Percentiles rank a stretch among this genome's conserved stretches.
These are phyloP conservation scores for Gentiana dahurica DNA, from an alignment of 257 asterid species.

Conservation along the genomic window DNA sequence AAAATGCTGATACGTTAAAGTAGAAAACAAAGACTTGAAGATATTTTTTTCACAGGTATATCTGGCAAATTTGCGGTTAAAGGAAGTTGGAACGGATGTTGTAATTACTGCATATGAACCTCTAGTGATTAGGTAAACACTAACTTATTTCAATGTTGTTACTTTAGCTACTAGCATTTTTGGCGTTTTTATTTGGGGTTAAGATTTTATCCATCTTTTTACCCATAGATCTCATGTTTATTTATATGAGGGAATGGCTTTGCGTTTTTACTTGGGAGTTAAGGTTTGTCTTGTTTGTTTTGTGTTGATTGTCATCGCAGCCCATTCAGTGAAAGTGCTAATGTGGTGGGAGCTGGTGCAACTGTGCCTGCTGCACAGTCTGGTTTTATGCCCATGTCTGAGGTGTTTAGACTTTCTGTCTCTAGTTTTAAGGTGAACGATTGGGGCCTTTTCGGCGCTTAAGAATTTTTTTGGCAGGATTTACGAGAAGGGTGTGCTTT, in stretches of 20 bases:
- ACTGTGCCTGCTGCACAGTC: slow-evolving; percentile 60
- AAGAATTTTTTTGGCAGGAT: too few species aligned
- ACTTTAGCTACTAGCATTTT: too few species aligned
- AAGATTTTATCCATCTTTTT: too few species aligned
- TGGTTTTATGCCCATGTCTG: slow-evolving; percentile 69
- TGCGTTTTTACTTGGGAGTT: too few species aligned
- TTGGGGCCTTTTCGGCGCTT: slow-evolving; percentile 63
- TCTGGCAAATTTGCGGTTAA: slow-evolving; percentile 78
- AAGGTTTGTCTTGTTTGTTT: slow-evolving; percentile 1
- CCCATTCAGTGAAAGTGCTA: slow-evolving; percentile 80
- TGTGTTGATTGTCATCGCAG: slow-evolving; percentile 20
- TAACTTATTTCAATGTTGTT: background rate
- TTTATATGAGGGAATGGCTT: too few species aligned
- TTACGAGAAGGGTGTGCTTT: too few species aligned
- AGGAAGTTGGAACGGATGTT: slow-evolving; percentile 69
- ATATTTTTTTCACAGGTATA: slow-evolving; percentile 46
- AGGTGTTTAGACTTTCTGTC: slow-evolving; percentile 58
- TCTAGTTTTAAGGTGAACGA: slow-evolving; percentile 70
- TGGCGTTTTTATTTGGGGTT: too few species aligned
- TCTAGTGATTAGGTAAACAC: slow-evolving; percentile 56
- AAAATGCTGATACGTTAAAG: background rate
- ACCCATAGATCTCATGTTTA: too few species aligned
- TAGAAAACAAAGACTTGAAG: slow-evolving; percentile 5
- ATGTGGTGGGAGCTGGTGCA: slow-evolving; percentile 58
- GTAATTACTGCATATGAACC: slow-evolving; percentile 87